A percentile compares a stretch with the other conserved stretches of the same genome.
Conservation (phyloP, 2,329 filamentous ascomycete species). For the Colletotrichum orchidophilum region DNA sequence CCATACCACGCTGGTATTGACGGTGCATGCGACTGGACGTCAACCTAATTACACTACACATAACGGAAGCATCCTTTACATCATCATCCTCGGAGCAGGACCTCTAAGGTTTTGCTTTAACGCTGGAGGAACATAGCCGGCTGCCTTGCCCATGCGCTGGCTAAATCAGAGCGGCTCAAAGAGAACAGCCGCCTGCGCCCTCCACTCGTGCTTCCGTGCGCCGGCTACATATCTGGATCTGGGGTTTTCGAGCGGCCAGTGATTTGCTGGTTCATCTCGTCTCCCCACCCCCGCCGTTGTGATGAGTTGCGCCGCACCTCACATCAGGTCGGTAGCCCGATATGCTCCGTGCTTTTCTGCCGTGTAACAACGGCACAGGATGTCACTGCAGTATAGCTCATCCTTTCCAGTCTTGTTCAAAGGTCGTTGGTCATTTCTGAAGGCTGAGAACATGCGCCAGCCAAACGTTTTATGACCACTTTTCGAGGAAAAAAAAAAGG, state of each 20-base stretch:
- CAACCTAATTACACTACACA: slow-evolving; percentile 18
- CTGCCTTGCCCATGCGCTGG: neutral
- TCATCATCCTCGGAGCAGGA: neutral
- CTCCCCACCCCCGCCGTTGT: neutral
- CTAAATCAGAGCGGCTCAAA: neutral
- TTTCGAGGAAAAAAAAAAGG: neutral
- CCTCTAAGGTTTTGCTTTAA: neutral
- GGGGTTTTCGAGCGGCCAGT: slow-evolving; percentile 4
- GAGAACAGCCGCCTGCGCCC: neutral
- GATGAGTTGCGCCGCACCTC: slow-evolving; percentile 18
- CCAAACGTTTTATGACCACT: neutral
- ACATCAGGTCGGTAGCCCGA: slow-evolving; percentile 21
- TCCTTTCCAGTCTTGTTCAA: neutral
- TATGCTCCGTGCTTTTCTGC: slow-evolving; percentile 25
- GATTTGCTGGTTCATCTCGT: slow-evolving; percentile 27
- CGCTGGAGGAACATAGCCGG: neutral
- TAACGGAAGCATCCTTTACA: slow-evolving; percentile 4
- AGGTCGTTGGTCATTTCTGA: neutral
- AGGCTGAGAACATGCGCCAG: neutral
- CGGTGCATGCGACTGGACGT: slow-evolving; percentile 12
- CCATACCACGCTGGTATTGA: neutral
- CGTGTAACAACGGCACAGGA: slow-evolving; percentile 32
- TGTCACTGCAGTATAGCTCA: slow-evolving; percentile 13
- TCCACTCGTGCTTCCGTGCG: neutral
- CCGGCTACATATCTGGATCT: slow-evolving; percentile 5